Conservation (phyloP, 257 asterid genomes). For the Jasminum sambac region DNA sequence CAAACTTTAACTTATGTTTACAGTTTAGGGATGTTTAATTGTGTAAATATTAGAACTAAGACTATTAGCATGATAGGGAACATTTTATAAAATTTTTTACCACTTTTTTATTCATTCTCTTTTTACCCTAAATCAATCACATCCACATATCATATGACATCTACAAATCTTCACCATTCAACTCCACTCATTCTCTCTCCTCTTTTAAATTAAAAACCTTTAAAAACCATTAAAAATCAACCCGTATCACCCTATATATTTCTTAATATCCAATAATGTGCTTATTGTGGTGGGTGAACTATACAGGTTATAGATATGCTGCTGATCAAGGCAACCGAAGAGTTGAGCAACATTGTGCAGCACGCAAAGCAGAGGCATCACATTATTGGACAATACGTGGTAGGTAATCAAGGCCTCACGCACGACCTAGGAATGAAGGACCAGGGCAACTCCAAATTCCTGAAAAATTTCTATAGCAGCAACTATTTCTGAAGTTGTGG, state of each 20-base stretch:
- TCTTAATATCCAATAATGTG: background rate
- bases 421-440: conserved; percentile 53
- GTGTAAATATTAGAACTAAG: background rate
- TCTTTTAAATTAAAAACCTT: too few species aligned
- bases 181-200: too few species aligned
- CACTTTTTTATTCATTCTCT: too few species aligned
- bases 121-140: too few species aligned
- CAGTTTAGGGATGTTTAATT: background rate
- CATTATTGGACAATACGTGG: conserved; percentile 75
- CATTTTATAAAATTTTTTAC: too few species aligned
- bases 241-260: too few species aligned
- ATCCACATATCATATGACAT: too few species aligned
- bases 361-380: conserved; percentile 96
- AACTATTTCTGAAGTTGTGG: conserved; percentile 58
- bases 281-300: conserved; percentile 14
- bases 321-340: conserved; percentile 86
- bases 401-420: conserved; percentile 43
- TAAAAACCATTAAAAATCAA: too few species aligned
- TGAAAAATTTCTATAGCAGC: conserved; percentile 71
- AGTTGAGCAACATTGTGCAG: conserved; percentile 70
- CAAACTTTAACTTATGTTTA: too few species aligned
- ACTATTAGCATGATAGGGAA: too few species aligned
- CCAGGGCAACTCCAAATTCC: conserved; percentile 58
- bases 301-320: conserved; percentile 84
- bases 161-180: too few species aligned